Base-by-base conservation (phyloP, 1,284 basidiomycete genomes). In the Malassezia obtusa region DNA sequence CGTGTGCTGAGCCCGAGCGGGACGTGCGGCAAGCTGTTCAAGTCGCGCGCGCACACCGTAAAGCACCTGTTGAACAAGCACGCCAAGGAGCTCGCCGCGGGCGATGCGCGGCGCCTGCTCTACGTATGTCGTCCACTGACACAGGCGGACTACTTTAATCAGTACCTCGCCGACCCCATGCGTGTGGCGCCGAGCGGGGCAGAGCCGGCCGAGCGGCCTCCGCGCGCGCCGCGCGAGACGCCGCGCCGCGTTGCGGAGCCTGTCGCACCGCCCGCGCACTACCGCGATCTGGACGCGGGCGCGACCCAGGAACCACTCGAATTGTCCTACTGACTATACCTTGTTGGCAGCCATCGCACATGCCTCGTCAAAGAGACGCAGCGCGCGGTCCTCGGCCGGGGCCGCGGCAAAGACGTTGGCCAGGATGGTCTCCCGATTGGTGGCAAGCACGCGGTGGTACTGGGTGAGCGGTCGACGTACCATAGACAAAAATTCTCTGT, bases 31-130 rank as follows among this genome's bases (percentile, higher is more conserved):
- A 72, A 72, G 52, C 61, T 64, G 8, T 72, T 72, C 60, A 67
- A 63, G 43, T 64, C 64, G 15, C 50, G 50, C 17, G 53, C 57
- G 30, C 70, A 68, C 51, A 63, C 67, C 3, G 63, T 64, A 50
- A 70, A 72, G 63, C 69, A 72, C 43, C 53, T 72, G 2, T 44
- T 60, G 32, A 70, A 68, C 56, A 70, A 68, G 52, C 69, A 72
- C 44, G 47, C 57, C 21, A 54, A 45, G 1, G 53, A 64, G 21
- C 56, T 68, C 40, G 61, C 14, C 32, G 45, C 4, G 24, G 45
- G 8, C 31, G 33, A 24, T 22, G 31, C 19, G n/a, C 25, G 17
- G 24, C 45, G 24, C 28, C 26, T 37, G 49, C 41, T 7, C 31
- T 9, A 35, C 17, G 33, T 35, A 35, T 8, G 33, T 35, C 3